Evolutionary conservation across 2,329 filamentous ascomycete species (phyloP).

Genomic region (Tolypocladium capitatum): DNA sequence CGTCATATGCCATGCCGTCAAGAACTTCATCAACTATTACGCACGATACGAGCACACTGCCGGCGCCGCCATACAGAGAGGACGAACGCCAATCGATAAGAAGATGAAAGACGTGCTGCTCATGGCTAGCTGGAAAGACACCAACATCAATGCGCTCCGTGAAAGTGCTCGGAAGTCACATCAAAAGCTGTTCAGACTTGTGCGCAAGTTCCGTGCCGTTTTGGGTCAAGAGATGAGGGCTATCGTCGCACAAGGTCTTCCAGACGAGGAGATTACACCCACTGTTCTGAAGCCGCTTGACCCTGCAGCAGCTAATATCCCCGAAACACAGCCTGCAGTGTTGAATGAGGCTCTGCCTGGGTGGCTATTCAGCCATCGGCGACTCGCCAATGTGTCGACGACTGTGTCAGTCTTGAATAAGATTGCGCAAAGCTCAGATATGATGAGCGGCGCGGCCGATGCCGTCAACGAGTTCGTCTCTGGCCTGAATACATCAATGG

Average conservation of each 20-base stretch:
- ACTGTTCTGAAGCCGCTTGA: constrained; percentile 1
- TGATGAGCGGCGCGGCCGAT: constrained; percentile 40
- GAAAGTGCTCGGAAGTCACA: constrained; percentile 88
- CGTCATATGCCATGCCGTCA: constrained; percentile 49
- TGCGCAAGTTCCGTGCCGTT: constrained; percentile 75
- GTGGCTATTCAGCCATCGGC: constrained; percentile 37
- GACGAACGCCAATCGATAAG: constrained; percentile 69
- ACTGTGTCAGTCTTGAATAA: constrained; percentile 65
- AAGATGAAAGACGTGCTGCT: constrained; percentile 87
- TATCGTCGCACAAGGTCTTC: constrained; percentile 47
- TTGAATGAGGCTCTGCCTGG: constrained; percentile 17
- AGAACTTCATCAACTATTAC: constrained; percentile 69
- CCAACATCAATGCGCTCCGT: constrained; percentile 76
- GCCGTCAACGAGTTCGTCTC: constrained; percentile 56
- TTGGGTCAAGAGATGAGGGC: constrained; percentile 62
- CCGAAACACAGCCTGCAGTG: constrained; percentile 6
- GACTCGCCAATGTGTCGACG: constrained; percentile 56
- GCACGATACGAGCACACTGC: constrained; percentile 55
- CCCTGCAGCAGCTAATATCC: constrained; percentile 2
- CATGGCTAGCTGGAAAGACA: constrained; percentile 95
- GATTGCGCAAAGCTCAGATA: constrained; percentile 39
- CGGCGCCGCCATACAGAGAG: constrained; percentile 49
- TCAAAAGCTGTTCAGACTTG: constrained; percentile 78
- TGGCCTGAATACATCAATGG: constrained; percentile 53
- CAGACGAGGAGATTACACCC: constrained; percentile 28